Evolutionary conservation across 345 rosid genomes (phyloP), one percentile per base, ranked within the genome.

Genomic region (Laguncularia racemosa): DNA sequence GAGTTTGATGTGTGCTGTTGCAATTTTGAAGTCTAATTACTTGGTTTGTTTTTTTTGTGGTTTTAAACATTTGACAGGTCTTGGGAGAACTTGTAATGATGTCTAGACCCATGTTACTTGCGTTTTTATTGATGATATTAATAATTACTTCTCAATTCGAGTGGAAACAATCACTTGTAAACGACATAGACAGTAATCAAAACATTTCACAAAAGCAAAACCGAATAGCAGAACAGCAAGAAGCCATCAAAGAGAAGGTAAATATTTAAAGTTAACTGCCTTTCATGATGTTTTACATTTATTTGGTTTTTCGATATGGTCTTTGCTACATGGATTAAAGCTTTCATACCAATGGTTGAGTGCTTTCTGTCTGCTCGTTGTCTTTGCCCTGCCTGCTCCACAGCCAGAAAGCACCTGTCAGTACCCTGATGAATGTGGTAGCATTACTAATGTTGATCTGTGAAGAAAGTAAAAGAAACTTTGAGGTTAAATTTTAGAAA

Each of bases 141-240:
- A 80, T 91, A 48, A 81, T 86, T 46, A 88, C 98, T 18, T 88
- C 90, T 56, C 96, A 86, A 53, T 91, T 91, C 57, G 98, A 91
- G 65, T 91, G 98, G 98, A 85, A 85, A 61, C 95, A 88, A 65
- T 95, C 79, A 43, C 84, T 88, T 48, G 75, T 88, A 61, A 71
- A 50, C 19, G 98, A 91, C 67, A 67, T 76, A 52, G 96, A 84
- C 40, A 44, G 72, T 8, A 57, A 73, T 53, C 79, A 85, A 5
- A 72, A 68, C 19, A 53, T 76, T 49, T 58, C 77, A 57, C 84
- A 77, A 53, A 86, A 84, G 73, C 92, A 84, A 59, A 74, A 73
- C 52, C 85, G 68, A 21, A 62, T 73, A 57, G 75, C 89, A 0
- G 72, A 71, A 59, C 74, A 73, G 59, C 92, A 81, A 77, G 96